These are phyloP conservation scores for Fusarium sp. DNA, from an alignment of 2,329 filamentous ascomycete genomes.

Conservation along the genomic window DNA sequence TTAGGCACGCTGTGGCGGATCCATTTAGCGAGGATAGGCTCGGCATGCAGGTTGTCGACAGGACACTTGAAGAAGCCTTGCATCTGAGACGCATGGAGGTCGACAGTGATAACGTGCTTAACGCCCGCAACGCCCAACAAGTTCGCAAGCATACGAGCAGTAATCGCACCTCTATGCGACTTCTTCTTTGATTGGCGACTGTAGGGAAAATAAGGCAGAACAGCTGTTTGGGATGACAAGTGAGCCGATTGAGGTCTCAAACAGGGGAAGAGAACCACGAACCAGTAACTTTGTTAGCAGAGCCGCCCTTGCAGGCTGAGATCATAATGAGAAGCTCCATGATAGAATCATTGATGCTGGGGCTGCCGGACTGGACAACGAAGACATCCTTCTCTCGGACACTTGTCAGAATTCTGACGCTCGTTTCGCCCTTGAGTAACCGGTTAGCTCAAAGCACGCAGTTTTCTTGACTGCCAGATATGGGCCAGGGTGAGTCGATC, in stretches of 20 bases:
- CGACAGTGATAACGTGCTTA: constrained; percentile 96
- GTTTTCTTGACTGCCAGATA: constrained; percentile 10
- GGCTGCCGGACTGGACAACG: constrained; percentile 96
- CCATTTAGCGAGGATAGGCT: constrained; percentile 95
- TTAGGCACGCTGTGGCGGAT: constrained; percentile 87
- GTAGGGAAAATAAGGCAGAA: constrained; percentile 97
- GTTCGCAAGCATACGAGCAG: constrained; percentile 96
- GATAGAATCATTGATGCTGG: constrained; percentile 96
- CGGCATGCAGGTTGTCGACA: constrained; percentile 96
- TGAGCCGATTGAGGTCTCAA: constrained; percentile 31
- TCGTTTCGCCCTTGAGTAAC: constrained; percentile 70
- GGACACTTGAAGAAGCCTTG: constrained; percentile 99
- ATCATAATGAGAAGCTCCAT: constrained; percentile 99
- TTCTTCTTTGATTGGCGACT: constrained; percentile 99
- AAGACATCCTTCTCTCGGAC: constrained; percentile 99
- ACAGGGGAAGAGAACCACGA: constrained; percentile 49
- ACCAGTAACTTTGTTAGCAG: constrained; percentile 97
- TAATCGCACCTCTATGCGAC: constrained; percentile 94
- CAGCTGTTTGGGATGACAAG: constrained; percentile 64
- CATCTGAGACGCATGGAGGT: constrained; percentile 98
- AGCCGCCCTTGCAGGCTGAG: constrained; percentile 96
- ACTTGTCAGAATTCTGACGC: constrained; percentile 75
- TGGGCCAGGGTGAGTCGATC: background rate
- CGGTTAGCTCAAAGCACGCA: constrained; percentile 36
- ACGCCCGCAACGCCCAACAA: constrained; percentile 92